These are phyloP conservation scores for Epichloe uncinata DNA, from an alignment of 2,329 filamentous ascomycete genomes.

Conservation along the genomic window DNA sequence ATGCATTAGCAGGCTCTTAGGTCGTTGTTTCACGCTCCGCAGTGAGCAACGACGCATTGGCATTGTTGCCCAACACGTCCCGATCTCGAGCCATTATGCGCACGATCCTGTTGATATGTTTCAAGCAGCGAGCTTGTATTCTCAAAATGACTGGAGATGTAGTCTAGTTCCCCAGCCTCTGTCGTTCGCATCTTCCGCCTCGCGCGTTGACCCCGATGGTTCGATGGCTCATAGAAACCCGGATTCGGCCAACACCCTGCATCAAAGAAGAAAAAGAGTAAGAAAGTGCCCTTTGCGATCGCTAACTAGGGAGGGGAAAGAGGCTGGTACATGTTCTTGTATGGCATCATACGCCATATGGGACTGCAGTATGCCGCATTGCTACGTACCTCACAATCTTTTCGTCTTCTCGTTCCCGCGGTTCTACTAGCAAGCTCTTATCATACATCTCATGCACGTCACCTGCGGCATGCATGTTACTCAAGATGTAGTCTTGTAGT, in stretches of 20 bases:
- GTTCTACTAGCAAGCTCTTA: conserved; percentile 85
- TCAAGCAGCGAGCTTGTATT: not conserved
- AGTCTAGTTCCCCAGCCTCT: not conserved
- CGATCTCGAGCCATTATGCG: not conserved
- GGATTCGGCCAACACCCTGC: conserved; percentile 46
- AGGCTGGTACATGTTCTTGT: not conserved
- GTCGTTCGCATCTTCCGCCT: not conserved
- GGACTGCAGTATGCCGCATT: conserved; percentile 13
- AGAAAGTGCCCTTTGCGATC: not conserved
- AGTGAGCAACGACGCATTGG: no score
- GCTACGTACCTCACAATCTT: conserved; percentile 89
- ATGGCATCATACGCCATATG: no score
- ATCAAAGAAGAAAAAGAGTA: conserved; percentile 7
- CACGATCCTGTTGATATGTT: not conserved
- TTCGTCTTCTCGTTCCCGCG: conserved; percentile 92
- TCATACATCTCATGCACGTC: conserved; percentile 99
- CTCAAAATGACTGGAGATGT: not conserved
- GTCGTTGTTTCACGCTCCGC: not conserved
- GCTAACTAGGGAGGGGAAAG: not conserved
- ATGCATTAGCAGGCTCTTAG: not conserved
- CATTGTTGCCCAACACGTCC: not conserved
- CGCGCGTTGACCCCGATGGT: not conserved
- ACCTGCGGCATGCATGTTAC: conserved; percentile 87
- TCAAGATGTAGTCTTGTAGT: conserved; percentile 91
- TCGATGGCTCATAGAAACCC: conserved; percentile 37